Base-by-base conservation (phyloP, 208 protist genomes). In the Naegleria lovaniensis region DNA sequence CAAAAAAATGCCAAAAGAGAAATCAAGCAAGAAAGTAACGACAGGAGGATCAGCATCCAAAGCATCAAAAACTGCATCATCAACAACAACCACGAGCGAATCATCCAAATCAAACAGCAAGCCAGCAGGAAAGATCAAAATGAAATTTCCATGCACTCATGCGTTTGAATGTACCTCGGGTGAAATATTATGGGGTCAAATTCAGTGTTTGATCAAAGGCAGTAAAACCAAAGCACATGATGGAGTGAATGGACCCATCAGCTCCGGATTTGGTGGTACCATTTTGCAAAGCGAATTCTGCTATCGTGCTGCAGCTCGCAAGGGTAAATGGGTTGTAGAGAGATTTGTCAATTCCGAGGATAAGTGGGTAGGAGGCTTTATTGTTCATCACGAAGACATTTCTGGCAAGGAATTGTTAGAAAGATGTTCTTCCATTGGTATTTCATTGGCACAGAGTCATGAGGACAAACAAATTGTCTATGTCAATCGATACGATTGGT, bases 341-440 rank as follows among this genome's bases (percentile, higher is more conserved):
- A 79, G 29, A 36, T 79, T 79, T 79, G 25, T 75, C 2, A 9
- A 79, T 36, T 2, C 67, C 0, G 67, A 79, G 16, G 25, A 33
- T 2, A n/a, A n/a, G 2, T 79, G 19, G 19, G 58, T n/a, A 16
- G 58, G 19, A 5, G 67, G 67, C 2, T 79, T 79, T 79, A 33
- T 79, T 79, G 9, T 79, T 79, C 67, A 79, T 79, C 67, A 79
- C 36, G 67, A 79, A 79, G 67, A 79, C n/a, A 36, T 79, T 25
- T 36, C 25, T 36, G 67, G 29, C 9, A 25, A 79, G 67, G 67
- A 79, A 36, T 79, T 79, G 29, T 9, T 79, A 0, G 67, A 79
- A 9, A 25, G 67, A 79, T 79, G 67, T 79, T 0, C 16, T 13
- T 36, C 19, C 0, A 9, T 36, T 36, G 67, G 67, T 29, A 79